Evolutionary conservation across 2,329 filamentous ascomycete species (phyloP), one percentile per base, ranked within the genome.

Genomic region (Neonectria punicea): DNA sequence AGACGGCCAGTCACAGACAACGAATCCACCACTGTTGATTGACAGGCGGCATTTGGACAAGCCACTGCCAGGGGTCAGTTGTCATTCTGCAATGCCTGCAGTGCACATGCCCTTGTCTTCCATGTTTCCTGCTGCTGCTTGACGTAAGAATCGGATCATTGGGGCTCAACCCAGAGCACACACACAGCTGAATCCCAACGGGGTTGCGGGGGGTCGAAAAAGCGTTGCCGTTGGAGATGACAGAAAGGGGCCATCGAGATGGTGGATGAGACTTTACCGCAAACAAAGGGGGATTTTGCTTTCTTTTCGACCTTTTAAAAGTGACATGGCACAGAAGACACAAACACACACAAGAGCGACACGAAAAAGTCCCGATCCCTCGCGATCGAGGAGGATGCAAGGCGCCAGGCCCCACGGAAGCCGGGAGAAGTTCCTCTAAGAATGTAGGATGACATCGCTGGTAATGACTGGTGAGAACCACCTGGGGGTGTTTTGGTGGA

Each of bases 111-210:
- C 14, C 14, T n/a, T 39, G 36, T 39, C 14, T 39, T 39, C 36
- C 36, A 39, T 16, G 14, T 39, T 8, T 36, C 53, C 34, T 16
- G n/a, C 54, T 32, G 30, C 41, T 39, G 30, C 36, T 47, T 57
- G 62, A 65, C 53, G 62, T 65, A 60, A 61, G 57, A 65, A 44
- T 61, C 43, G 62, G 11, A 53, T 57, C 44, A 61, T 56, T 18
- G 50, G 49, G 43, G 36, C 39, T 43, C 39, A 8, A 2, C 7
- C 14, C 13, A 7, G 34, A 13, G n/a, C 6, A 41, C 14, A 1
- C 16, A 14, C 39, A 41, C 39, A 41, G 39, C n/a, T n/a, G 39
- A 41, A 18, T 41, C 39, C 39, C 39, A 41, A 8, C 39, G 16
- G 39, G 34, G 34, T 36, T 36, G 34, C 14, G 34, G 34, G 34